These are phyloP conservation scores for Dothistroma septosporum DNA, from an alignment of 2,329 filamentous ascomycete genomes.

Conservation along the genomic window DNA sequence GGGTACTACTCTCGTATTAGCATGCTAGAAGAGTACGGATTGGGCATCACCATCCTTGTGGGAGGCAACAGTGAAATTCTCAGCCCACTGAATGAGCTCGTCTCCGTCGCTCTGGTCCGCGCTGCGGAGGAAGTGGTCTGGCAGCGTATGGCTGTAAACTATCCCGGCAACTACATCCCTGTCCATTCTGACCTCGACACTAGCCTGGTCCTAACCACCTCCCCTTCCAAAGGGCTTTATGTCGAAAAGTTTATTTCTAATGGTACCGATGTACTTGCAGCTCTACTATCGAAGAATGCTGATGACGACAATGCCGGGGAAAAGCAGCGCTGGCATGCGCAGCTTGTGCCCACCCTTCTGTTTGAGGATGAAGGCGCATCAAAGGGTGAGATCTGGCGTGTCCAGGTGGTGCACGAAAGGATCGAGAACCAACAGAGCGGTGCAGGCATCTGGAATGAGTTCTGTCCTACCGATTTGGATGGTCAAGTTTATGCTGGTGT, in stretches of 20 bases:
- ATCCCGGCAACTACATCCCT: slow-evolving; percentile 20
- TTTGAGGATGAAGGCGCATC: slow-evolving; percentile 25
- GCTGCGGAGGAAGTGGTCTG: slow-evolving; percentile 33
- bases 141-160: slow-evolving; percentile 14
- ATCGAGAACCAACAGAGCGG: slow-evolving; percentile 2
- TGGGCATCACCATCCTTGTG: slow-evolving; percentile 42
- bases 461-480: slow-evolving; percentile 28
- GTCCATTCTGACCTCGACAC: slow-evolving; percentile 22
- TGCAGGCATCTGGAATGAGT: slow-evolving; percentile 20
- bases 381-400: slow-evolving; percentile 30
- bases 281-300: background rate
- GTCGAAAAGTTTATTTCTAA: slow-evolving; percentile 27
- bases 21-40: slow-evolving; percentile 42
- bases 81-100: slow-evolving; percentile 28
- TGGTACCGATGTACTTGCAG: slow-evolving; percentile 23
- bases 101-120: slow-evolving; percentile 32
- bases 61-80: slow-evolving; percentile 30
- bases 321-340: slow-evolving; percentile 19
- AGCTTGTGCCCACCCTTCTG: slow-evolving; percentile 29
- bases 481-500: slow-evolving; percentile 23
- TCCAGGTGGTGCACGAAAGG: slow-evolving; percentile 19
- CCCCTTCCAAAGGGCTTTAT: slow-evolving; percentile 20
- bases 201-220: slow-evolving; percentile 17
- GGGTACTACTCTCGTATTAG: slow-evolving; percentile 42
- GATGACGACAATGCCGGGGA: background rate